Evolutionary conservation across 2,329 filamentous ascomycete genomes (phyloP), one percentile per base, ranked within the genome.

Genomic region (Cercospora berteroae): DNA sequence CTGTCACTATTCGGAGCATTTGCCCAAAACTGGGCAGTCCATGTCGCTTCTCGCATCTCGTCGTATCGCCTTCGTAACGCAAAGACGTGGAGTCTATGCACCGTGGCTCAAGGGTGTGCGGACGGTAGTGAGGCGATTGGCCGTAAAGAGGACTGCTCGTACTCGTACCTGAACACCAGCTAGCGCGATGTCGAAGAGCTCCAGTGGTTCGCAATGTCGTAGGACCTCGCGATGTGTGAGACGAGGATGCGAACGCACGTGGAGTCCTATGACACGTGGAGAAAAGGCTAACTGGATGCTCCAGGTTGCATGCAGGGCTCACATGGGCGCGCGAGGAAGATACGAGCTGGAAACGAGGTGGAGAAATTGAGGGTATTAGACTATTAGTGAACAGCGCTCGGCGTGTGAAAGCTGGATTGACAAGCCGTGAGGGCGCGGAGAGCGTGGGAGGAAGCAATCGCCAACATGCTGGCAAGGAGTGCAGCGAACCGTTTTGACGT

Each of bases 151-250:
- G 50, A 27, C n/a, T 58, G 50, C 50, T 64, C 61, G 61, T 58
- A 57, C 50, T 64, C 61, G 61, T 64, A 42, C 31, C 31, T 52
- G 29, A 42, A 64, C 61, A 58, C 58, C 23, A 44, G 23, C 61
- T 64, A 64, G 61, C 52, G 61, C 57, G n/a, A 31, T 23, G 23
- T 18, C 13, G 23, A 29, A 27, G 12, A 10, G 8, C 7, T 48
- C 61, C 50, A 64, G 48, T 63, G 29, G 44, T 23, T 31, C 9
- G 29, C 27, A 57, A 31, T 27, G 25, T 10, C 25, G 48, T 13
- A 20, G 29, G 55, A 36, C 9, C 8, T 36, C 27, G 31, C 27
- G 16, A 23, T 20, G 25, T 31, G 27, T 1, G 52, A 29, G 52
- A 31, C 52, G 52, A 27, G 48, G 52, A 36, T 31, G 55, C 55